Percentiles rank a stretch among this genome's conserved stretches.
These are phyloP conservation scores for Drosera spatulata DNA, from an alignment of 179 eudicot species.

Conservation along the genomic window DNA sequence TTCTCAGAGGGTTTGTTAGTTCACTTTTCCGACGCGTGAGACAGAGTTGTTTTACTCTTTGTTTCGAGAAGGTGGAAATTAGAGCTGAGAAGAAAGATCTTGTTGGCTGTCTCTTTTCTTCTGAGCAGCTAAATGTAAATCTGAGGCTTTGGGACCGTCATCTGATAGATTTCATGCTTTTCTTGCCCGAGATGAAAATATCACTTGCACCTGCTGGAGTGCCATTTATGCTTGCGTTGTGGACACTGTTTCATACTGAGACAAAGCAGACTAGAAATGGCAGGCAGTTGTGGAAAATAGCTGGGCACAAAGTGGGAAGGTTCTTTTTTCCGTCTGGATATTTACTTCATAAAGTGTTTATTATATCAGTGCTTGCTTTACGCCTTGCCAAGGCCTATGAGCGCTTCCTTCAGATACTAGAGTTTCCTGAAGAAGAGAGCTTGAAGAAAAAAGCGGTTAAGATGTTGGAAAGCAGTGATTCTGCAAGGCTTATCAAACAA, in stretches of 20 bases:
- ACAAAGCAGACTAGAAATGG: constrained; percentile 48
- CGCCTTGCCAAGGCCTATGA: constrained; percentile 54
- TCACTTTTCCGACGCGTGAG: constrained; percentile 35
- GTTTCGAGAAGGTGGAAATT: constrained; percentile 34
- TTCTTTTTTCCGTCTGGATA: constrained; percentile 32
- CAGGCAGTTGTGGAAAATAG: constrained; percentile 70
- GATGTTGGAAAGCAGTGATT: constrained; percentile 22
- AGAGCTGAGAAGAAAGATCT: constrained; percentile 34
- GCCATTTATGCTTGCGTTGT: constrained; percentile 25
- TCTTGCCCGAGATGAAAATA: constrained; percentile 40
- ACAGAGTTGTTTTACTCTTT: constrained; percentile 37
- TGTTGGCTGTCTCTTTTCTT: constrained; percentile 30
- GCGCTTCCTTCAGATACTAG: constrained; percentile 42
- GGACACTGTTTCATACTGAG: constrained; percentile 22
- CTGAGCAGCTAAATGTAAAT: constrained; percentile 27
- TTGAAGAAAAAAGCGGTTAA: constrained; percentile 21
- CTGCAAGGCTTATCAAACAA: constrained; percentile 28
- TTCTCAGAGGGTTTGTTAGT: constrained; percentile 37
- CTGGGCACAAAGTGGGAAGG: constrained; percentile 36
- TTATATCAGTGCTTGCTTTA: constrained; percentile 46
- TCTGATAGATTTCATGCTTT: constrained; percentile 32
- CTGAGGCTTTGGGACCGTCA: constrained; percentile 41
- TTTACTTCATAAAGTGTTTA: constrained; percentile 30
- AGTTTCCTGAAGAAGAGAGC: constrained; percentile 35
- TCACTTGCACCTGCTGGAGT: constrained; percentile 54